These are phyloP conservation scores for Rhodotorula paludigena DNA, from an alignment of 768 basidiomycete genomes.

Conservation along the genomic window DNA sequence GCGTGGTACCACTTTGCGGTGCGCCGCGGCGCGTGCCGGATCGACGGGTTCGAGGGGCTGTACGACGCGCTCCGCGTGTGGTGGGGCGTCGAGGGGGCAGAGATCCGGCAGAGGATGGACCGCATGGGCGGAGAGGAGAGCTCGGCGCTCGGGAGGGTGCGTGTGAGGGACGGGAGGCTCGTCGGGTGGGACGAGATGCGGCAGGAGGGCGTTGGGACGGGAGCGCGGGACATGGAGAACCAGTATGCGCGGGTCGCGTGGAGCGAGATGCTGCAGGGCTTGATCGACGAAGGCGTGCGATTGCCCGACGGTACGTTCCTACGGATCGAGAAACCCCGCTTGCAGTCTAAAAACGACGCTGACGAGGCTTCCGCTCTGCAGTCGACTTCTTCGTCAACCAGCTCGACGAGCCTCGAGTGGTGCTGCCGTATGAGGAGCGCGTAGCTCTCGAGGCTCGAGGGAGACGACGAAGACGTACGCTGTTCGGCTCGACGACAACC, in stretches of 20 bases:
- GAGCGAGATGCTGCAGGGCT: not conserved
- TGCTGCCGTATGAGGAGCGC: conserved; percentile 8
- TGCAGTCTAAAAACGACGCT: no score
- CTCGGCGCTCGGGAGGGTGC: not conserved
- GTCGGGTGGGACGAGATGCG: not conserved
- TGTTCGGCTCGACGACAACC: not conserved
- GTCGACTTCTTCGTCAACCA: conserved; percentile 26
- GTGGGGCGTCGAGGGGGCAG: conserved; percentile 6
- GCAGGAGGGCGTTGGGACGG: not conserved
- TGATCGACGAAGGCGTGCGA: not conserved
- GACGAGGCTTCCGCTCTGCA: not conserved
- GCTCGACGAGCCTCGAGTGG: conserved; percentile 20
- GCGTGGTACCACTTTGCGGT: not conserved
- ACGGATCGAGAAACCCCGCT: no score
- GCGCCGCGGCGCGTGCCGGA: not conserved
- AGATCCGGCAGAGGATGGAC: conserved; percentile 9
- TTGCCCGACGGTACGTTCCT: conserved; percentile 6
- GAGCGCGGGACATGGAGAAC: not conserved
- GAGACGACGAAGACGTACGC: not conserved
- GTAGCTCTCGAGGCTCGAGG: not conserved
- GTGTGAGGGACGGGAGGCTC: not conserved
- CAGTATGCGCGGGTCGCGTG: not conserved
- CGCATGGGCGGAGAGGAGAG: not conserved
- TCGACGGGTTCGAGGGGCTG: conserved; percentile 18
- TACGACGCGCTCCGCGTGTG: not conserved